Conservation (phyloP, 257 asterid species). For the Jacaranda mimosifolia region DNA sequence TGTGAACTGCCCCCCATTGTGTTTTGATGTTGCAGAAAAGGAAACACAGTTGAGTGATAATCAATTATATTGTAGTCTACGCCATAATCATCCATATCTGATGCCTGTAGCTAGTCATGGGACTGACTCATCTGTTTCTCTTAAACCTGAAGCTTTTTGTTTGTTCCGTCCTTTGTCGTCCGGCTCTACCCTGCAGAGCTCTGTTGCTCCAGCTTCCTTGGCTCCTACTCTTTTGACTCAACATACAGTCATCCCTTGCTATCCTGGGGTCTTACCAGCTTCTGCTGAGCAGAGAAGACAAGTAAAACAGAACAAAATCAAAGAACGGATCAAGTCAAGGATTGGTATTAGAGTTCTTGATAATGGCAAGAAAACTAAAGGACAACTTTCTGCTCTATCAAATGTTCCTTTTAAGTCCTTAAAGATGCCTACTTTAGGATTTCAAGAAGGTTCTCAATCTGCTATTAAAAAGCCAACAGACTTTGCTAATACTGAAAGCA, state of each 20-base stretch:
- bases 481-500: constrained; percentile 29
- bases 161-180: constrained; percentile 33
- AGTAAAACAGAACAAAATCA: constrained; percentile 36
- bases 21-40: constrained; percentile 42
- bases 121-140: constrained; percentile 39
- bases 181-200: constrained; percentile 36
- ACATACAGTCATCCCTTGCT: constrained; percentile 36
- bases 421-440: constrained; percentile 46
- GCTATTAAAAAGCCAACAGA: constrained; percentile 32
- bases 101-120: constrained; percentile 40
- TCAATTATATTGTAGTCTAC: constrained; percentile 39
- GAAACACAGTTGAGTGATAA: constrained; percentile 36
- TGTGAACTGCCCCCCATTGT: constrained; percentile 39
- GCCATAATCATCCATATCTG: constrained; percentile 39
- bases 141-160: constrained; percentile 37
- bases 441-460: constrained; percentile 43
- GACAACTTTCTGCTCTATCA: constrained; percentile 44
- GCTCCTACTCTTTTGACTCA: constrained; percentile 28
- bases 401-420: constrained; percentile 41
- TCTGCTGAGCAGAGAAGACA: constrained; percentile 40
- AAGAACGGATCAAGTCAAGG: constrained; percentile 37
- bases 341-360: constrained; percentile 36
- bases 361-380: constrained; percentile 44
- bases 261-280: constrained; percentile 40
- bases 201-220: constrained; percentile 36